Percentiles rank a stretch among this genome's conserved stretches.
Conservation (phyloP, 2,329 filamentous ascomycete species). For the Hymenoscyphus fructigenus region DNA sequence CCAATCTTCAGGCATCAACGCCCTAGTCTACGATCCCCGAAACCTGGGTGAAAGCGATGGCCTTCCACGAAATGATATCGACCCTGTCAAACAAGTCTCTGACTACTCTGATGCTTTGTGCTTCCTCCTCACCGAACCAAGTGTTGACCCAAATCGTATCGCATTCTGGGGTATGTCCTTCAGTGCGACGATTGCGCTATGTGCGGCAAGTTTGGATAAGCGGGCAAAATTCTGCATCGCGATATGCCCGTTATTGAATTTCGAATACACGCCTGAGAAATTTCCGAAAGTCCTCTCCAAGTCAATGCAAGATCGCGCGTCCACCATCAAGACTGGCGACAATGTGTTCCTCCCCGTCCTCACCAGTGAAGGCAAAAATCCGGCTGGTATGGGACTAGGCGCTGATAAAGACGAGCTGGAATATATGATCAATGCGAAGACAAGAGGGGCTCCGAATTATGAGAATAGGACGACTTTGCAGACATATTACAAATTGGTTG, state of each 20-base stretch:
- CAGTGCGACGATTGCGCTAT: slow-evolving; percentile 40
- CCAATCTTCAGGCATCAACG: slow-evolving; percentile 35
- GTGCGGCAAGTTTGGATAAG: slow-evolving; percentile 41
- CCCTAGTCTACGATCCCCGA: slow-evolving; percentile 39
- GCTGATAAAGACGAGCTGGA: not conserved
- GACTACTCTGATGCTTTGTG: slow-evolving; percentile 42
- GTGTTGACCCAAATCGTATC: slow-evolving; percentile 35
- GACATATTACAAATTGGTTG: not conserved
- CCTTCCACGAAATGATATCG: slow-evolving; percentile 36
- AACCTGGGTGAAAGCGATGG: slow-evolving; percentile 37
- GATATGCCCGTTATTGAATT: slow-evolving; percentile 24
- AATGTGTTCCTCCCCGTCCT: slow-evolving; percentile 38
- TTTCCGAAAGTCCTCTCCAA: slow-evolving; percentile 33
- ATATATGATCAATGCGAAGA: not conserved
- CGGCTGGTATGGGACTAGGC: not conserved
- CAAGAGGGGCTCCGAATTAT: not conserved
- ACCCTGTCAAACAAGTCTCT: slow-evolving; percentile 34
- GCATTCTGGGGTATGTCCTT: slow-evolving; percentile 41
- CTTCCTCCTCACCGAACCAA: slow-evolving; percentile 28
- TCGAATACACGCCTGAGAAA: not conserved
- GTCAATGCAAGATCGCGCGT: slow-evolving; percentile 41
- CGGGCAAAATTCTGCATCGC: slow-evolving; percentile 39
- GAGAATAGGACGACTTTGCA: not conserved
- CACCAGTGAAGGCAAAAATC: not conserved
- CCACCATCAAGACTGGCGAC: slow-evolving; percentile 40